Base-by-base conservation (phyloP, 345 rosid species). In the Eucalyptus sideroxylon region DNA sequence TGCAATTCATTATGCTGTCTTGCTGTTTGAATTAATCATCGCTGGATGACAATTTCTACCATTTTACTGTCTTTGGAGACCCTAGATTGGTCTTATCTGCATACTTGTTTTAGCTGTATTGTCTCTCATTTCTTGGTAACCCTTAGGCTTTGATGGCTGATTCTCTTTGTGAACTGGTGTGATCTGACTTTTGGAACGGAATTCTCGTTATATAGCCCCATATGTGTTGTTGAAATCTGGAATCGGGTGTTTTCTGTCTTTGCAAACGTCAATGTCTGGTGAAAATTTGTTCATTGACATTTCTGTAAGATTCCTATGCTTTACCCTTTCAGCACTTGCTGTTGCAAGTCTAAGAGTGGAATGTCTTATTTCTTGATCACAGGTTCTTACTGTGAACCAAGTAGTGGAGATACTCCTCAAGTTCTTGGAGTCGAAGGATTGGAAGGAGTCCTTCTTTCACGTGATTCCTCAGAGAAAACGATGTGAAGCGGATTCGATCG, bases 361-460 rank as follows among this genome's bases (percentile, higher is more conserved):
- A 21, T 77, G 47, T 77, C 5, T 45, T 6, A 86, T 88, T 49
- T 77, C 51, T 83, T 16, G 86, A 82, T 10, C 91, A 90, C 94
- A 98, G 99, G 98, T 98, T 50, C 99, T 98, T 45, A 97, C 99
- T 45, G 98, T 98, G 89, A 98, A 98, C 92, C 99, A 98, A 93
- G 99, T 98, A 88, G 83, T 96, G 62, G 99, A 98, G 96, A 97
- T 98, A 89, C 96, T 97, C 49, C 96, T 97, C 11, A 94, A 94
- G 94, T 98, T 91, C 92, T 87, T 95, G 93, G 99, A 97, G 93
- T 96, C 97, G 14, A 93, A 88, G 92, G 97, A 97, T 91, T 97
- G 99, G 99, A 95, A 95, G 93, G 91, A 92, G 72, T 94, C 99
- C 9, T 98, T 98, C 94, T 97, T 96, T 90, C 94, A 96, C 86